These are phyloP conservation scores for Phaeosphaeriaceae sp. DNA, from an alignment of 2,329 filamentous ascomycete genomes.

Conservation along the genomic window DNA sequence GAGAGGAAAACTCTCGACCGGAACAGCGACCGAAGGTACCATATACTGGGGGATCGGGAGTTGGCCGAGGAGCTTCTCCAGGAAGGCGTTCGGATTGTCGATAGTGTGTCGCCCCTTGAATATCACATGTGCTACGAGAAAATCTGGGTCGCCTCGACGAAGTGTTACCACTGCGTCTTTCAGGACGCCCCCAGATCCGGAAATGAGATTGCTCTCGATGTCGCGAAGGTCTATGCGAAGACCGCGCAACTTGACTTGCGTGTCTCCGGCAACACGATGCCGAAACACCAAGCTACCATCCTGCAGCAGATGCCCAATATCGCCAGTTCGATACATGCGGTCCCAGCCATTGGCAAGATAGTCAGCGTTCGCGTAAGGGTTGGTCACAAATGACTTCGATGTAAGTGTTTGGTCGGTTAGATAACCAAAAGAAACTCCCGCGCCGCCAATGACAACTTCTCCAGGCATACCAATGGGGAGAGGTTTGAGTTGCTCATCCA, in stretches of 20 bases:
- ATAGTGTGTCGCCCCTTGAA: neutral
- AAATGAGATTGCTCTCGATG: slow-evolving; percentile 46
- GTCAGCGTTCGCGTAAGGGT: slow-evolving; percentile 3
- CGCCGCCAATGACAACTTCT: slow-evolving; percentile 50
- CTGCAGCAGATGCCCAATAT: slow-evolving; percentile 43
- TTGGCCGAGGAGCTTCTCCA: neutral
- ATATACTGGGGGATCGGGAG: neutral
- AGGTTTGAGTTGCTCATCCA: slow-evolving; percentile 46
- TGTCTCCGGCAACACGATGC: slow-evolving; percentile 38
- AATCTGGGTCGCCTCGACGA: slow-evolving; percentile 6
- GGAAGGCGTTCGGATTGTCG: neutral
- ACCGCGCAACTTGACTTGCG: slow-evolving; percentile 57
- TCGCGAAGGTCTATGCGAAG: slow-evolving; percentile 58
- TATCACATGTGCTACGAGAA: slow-evolving; percentile 1
- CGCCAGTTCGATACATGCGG: slow-evolving; percentile 51
- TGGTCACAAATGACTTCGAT: slow-evolving; percentile 14
- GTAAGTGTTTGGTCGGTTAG: slow-evolving; percentile 30
- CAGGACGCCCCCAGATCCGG: slow-evolving; percentile 28
- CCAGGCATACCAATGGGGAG: neutral
- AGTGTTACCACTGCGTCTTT: slow-evolving; percentile 32
- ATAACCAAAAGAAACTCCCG: slow-evolving; percentile 49
- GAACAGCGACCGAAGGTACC: neutral
- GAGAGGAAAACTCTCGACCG: neutral
- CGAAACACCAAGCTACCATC: slow-evolving; percentile 44
- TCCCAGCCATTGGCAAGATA: slow-evolving; percentile 7